A percentile compares a stretch with the other conserved stretches of the same genome.
Evolutionary conservation across 164 flowering plant genomes (phyloP).

Genomic region (Vitis rupestris): DNA sequence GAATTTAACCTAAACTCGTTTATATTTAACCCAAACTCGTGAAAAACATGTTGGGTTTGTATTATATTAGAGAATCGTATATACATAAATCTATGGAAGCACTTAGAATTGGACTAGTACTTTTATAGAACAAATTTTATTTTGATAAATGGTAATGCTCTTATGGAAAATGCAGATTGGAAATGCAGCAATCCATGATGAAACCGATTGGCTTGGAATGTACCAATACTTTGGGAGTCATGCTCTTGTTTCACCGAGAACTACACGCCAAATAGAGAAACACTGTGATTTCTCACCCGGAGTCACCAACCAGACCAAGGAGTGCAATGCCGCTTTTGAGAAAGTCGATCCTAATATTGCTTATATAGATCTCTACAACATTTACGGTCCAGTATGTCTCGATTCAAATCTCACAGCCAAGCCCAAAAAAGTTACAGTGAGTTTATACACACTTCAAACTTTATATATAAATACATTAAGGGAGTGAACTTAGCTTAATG

Average conservation of each 20-base stretch:
- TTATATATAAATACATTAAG: too few species aligned
- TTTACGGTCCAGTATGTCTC: constrained; percentile 63
- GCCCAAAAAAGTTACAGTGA: constrained; percentile 42
- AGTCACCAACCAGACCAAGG: neutral
- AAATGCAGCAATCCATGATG: constrained; percentile 66
- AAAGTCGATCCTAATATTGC: neutral
- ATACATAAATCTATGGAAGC: too few species aligned
- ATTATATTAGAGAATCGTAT: too few species aligned
- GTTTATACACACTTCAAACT: neutral
- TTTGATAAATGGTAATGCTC: too few species aligned
- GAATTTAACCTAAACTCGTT: too few species aligned
- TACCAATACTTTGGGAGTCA: constrained; percentile 58
- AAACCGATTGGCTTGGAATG: constrained; percentile 57
- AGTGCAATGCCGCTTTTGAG: constrained; percentile 18
- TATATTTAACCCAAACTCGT: too few species aligned
- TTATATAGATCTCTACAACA: constrained; percentile 54
- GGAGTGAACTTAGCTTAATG: too few species aligned
- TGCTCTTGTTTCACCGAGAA: constrained; percentile 52
- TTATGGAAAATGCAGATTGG: constrained; percentile 56
- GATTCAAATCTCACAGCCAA: constrained; percentile 26
- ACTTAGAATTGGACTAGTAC: too few species aligned
- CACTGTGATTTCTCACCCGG: constrained; percentile 48
- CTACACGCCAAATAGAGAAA: constrained; percentile 12
- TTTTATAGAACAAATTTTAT: too few species aligned
- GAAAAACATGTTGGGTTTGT: too few species aligned